These are phyloP conservation scores for Chlamydomonas eustigma DNA, from an alignment of 139 green algal species.

Conservation along the genomic window DNA sequence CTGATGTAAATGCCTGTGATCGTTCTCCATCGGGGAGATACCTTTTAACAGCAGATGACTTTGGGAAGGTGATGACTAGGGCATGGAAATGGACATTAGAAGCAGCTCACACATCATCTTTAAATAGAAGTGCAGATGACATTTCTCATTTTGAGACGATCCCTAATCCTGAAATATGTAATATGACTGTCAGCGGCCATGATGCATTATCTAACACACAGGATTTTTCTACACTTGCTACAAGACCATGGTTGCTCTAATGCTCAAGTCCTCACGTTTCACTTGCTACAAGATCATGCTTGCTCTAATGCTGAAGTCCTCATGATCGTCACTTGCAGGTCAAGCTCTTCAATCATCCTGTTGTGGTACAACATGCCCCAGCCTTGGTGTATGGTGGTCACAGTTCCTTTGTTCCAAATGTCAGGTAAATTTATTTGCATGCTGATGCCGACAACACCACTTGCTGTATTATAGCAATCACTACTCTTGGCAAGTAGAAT, in stretches of 20 bases:
- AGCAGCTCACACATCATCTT: too few species aligned
- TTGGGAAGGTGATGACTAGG: background rate
- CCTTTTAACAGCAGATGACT: conserved; percentile 12
- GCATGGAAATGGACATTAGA: background rate
- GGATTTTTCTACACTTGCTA: background rate
- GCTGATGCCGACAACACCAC: background rate
- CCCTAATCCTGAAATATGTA: background rate
- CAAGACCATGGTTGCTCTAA: background rate
- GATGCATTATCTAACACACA: background rate
- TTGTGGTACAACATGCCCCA: conserved; percentile 28
- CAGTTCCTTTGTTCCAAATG: conserved; percentile 32
- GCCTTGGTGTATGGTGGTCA: conserved; percentile 31
- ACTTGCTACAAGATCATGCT: too few species aligned
- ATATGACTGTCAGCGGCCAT: background rate
- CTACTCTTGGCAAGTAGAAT: background rate
- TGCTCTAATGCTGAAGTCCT: too few species aligned
- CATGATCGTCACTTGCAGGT: conserved; percentile 5
- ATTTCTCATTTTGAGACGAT: background rate
- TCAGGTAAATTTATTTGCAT: conserved; percentile 20
- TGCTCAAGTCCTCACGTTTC: background rate
- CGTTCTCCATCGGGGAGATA: conserved; percentile 13
- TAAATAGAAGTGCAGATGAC: too few species aligned
- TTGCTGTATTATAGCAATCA: background rate
- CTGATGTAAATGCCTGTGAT: conserved; percentile 62
- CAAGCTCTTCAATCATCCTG: conserved; percentile 39